Evolutionary conservation across 495 filamentous ascomycete genomes (phyloP).

Genomic region (Xanthoparmelia taractica): DNA sequence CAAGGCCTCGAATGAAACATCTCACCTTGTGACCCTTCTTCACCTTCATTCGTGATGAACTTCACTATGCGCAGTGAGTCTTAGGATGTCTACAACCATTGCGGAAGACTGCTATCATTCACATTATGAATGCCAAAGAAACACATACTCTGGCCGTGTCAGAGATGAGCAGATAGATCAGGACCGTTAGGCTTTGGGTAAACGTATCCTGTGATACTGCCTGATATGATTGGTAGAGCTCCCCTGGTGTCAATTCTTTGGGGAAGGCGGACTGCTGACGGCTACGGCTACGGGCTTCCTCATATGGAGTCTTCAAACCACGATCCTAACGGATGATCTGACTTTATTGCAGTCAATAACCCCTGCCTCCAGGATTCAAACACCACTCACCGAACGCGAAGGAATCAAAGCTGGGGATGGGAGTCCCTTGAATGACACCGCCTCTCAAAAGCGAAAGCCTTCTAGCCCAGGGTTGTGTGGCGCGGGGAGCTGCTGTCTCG

Average conservation of each 20-base stretch:
- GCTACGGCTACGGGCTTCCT: neutral
- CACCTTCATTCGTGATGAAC: neutral
- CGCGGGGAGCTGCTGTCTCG: neutral
- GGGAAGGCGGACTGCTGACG: neutral
- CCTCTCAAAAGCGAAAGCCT: neutral
- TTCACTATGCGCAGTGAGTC: no score
- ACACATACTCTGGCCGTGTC: neutral
- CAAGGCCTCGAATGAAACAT: neutral
- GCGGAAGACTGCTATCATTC: neutral
- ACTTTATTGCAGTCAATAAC: neutral
- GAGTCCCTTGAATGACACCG: neutral
- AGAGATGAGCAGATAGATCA: neutral
- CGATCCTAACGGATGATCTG: no score
- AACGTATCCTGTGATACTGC: neutral
- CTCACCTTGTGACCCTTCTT: neutral
- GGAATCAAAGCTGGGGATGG: neutral
- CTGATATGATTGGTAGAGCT: neutral
- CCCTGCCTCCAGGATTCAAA: neutral
- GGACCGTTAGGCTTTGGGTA: neutral
- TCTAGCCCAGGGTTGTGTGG: no score
- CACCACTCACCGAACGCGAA: neutral
- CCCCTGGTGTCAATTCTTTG: neutral
- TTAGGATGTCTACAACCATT: neutral
- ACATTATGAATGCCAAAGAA: neutral
- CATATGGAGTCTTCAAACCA: neutral